Percentiles rank a stretch among this genome's conserved stretches.
phyloP scores from a whole-genome alignment of 179 eudicot species.

The Amaranthus tricolor region DNA sequence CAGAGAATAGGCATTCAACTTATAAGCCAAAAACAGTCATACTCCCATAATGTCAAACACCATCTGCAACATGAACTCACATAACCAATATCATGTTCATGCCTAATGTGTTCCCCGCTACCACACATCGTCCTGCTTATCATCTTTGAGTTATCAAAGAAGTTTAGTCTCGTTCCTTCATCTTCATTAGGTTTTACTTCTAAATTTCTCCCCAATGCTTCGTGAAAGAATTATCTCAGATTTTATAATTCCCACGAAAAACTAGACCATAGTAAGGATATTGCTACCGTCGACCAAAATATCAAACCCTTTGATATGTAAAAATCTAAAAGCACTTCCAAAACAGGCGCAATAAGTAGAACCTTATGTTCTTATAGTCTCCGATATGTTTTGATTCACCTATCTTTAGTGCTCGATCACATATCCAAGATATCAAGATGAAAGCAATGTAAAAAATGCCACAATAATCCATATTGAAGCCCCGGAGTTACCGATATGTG shows the following conservation, averaged over 20 bases:
- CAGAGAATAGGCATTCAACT: slow-evolving; percentile 1
- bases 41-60: background rate
- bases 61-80: background rate
- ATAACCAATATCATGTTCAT: background rate
- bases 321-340: background rate
- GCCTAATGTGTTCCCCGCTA: slow-evolving; percentile 5
- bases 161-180: slow-evolving; percentile 5
- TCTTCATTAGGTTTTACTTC: slow-evolving; percentile 9
- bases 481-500: slow-evolving; percentile 9
- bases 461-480: slow-evolving; percentile 21
- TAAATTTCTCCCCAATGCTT: slow-evolving; percentile 9
- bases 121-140: slow-evolving; percentile 13
- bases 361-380: background rate
- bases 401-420: slow-evolving; percentile 16
- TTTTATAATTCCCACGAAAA: slow-evolving; percentile 3
- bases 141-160: slow-evolving; percentile 14
- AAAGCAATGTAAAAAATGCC: slow-evolving; percentile 9
- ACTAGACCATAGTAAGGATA: slow-evolving; percentile 5
- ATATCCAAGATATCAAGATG: slow-evolving; percentile 12
- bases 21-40: background rate
- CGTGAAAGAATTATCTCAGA: slow-evolving; percentile 6
- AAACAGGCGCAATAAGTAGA: slow-evolving; percentile 19
- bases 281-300: slow-evolving; percentile 8
- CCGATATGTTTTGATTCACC: slow-evolving; percentile 14
- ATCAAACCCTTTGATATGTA: background rate